Evolutionary conservation across 768 basidiomycete species (phyloP).

Genomic region (Tricholoma sp.): DNA sequence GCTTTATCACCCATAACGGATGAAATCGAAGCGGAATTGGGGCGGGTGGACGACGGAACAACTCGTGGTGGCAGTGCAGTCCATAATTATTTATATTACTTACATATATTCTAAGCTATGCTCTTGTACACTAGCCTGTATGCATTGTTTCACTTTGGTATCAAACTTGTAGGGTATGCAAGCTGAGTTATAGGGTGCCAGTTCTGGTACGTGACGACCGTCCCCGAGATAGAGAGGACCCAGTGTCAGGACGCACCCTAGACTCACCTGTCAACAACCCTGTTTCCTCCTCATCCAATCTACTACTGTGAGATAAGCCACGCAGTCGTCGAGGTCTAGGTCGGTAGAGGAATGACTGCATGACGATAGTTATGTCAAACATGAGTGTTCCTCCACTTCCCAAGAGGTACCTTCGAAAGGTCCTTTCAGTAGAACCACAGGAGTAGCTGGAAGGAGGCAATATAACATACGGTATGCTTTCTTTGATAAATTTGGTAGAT

Average conservation of each 20-base stretch:
- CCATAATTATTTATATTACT: neutral
- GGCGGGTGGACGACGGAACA: neutral
- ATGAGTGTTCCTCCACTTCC: slow-evolving; percentile 91
- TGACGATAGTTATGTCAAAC: slow-evolving; percentile 90
- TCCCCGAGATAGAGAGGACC: slow-evolving; percentile 28
- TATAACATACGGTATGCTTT: slow-evolving; percentile 76
- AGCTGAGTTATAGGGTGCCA: slow-evolving; percentile 5
- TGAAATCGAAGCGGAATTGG: neutral
- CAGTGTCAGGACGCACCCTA: slow-evolving; percentile 23
- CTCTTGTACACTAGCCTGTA: too few relatives aligned
- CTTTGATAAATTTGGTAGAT: slow-evolving; percentile 63
- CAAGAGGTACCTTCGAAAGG: slow-evolving; percentile 63
- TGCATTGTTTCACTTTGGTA: neutral
- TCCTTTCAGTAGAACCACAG: neutral
- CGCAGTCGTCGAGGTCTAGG: slow-evolving; percentile 36
- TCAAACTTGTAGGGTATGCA: neutral
- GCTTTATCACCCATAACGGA: neutral
- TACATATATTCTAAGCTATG: too few relatives aligned
- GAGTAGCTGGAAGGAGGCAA: neutral
- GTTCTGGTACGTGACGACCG: slow-evolving; percentile 31
- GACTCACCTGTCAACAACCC: slow-evolving; percentile 42
- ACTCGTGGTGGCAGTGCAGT: neutral
- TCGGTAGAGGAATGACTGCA: slow-evolving; percentile 79
- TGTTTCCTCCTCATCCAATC: slow-evolving; percentile 42
- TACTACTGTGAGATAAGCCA: slow-evolving; percentile 18